Base-by-base conservation (phyloP, 371 early-diverging fungal species). In the Cokeromyces recurvatus region DNA sequence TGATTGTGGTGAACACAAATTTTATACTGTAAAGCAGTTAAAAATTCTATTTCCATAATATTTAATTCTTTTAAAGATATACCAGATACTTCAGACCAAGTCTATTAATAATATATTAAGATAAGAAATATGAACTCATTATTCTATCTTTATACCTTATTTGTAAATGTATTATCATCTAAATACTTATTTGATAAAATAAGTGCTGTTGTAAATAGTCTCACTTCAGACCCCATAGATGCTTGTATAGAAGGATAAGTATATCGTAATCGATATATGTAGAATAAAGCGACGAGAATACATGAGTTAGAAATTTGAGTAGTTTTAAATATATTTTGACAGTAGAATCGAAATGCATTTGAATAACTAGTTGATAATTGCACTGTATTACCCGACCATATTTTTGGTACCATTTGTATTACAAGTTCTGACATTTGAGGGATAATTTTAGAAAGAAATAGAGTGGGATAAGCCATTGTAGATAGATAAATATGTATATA, bases 21-120 rank as follows among this genome's bases (percentile, higher is more conserved):
- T 39, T 39, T 41, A 25, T 80, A 77, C 21, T 79, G 68, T n/a
- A 85, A 57, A 8, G 81, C 77, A 23, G 67, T 48, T 38, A 84
- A 50, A 49, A 84, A 86, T 59, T 87, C 83, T 34, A 74, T 66
- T 66, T 87, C 87, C 84, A 87, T 86, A 7, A 76, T 75, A 43
- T 79, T 77, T 29, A 87, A 62, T 56, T 87, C 84, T 24, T 53
- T 32, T 15, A 82, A 62, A 4, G 79, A 72, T 24, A 87, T 55
- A 41, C 71, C 69, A 17, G 79, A 78, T 17, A 85, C 79, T 50
- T 81, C 76, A 15, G 84, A 72, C 87, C 87, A 87, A 6, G 85
- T 74, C 68, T 82, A 59, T 24, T 16, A 11, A 37, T 22, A 38
- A 32, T 27, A 29, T 16, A 7, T 27, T 9, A n/a, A 34, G 17